phyloP scores from a whole-genome alignment of 257 asterid genomes.

The Ajuga chamaepitys region DNA sequence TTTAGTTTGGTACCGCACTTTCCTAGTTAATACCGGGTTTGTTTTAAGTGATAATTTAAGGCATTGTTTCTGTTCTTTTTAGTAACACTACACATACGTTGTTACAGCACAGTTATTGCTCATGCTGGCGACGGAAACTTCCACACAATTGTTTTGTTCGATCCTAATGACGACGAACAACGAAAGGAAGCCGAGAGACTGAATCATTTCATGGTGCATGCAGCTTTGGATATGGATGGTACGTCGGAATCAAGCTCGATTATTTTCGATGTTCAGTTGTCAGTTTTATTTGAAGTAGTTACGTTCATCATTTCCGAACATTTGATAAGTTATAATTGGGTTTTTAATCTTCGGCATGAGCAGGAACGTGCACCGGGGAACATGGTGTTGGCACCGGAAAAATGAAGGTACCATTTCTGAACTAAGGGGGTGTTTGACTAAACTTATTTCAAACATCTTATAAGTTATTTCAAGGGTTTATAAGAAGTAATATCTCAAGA shows the following conservation, averaged over 20 bases:
- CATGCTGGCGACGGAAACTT: slow-evolving; percentile 99
- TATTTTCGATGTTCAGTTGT: not conserved
- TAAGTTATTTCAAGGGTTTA: too few species aligned
- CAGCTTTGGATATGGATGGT: slow-evolving; percentile 95
- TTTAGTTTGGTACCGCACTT: slow-evolving; percentile 52
- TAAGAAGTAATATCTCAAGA: too few species aligned
- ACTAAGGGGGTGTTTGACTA: not conserved
- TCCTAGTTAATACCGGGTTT: not conserved
- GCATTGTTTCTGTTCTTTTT: not conserved
- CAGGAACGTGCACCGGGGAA: slow-evolving; percentile 99
- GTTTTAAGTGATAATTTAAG: not conserved
- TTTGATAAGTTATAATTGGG: not conserved
- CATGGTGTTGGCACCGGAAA: slow-evolving; percentile 99
- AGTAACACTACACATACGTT: not conserved
- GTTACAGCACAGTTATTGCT: slow-evolving; percentile 82
- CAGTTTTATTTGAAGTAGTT: not conserved
- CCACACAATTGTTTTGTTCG: slow-evolving; percentile 73
- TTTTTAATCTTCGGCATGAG: slow-evolving; percentile 4
- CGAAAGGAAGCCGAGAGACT: slow-evolving; percentile 83
- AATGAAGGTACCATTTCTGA: slow-evolving; percentile 61
- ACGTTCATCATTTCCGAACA: not conserved
- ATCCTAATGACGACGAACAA: slow-evolving; percentile 59
- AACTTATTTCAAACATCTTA: too few species aligned
- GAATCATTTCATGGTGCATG: slow-evolving; percentile 82
- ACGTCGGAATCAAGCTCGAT: slow-evolving; percentile 10